Evolutionary conservation across 768 basidiomycete genomes (phyloP).

Genomic region (Amanita jacksonii): DNA sequence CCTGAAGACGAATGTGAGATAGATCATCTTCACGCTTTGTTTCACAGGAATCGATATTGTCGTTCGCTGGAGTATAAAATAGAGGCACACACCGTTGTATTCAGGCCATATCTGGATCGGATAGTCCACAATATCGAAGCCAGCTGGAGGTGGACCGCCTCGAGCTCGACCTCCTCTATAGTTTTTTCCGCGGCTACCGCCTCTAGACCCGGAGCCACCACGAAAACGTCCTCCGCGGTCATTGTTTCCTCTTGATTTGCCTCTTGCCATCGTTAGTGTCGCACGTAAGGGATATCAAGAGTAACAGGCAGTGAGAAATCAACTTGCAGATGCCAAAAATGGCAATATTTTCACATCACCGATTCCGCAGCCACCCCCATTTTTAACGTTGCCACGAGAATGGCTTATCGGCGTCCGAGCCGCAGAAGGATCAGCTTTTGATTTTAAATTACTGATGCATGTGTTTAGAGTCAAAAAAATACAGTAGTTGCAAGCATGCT

Average conservation of each 20-base stretch:
- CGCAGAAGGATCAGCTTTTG: no score
- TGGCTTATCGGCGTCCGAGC: no score
- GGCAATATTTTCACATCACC: no score
- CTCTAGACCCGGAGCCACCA: conserved; percentile 4
- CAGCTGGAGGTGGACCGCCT: conserved; percentile 10
- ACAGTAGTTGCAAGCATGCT: no score
- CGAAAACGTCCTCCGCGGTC: conserved; percentile 14
- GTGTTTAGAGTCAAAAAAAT: no score
- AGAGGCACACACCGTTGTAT: conserved; percentile 17
- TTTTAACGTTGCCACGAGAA: no score
- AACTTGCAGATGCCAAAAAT: no score
- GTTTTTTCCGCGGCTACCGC: conserved; percentile 14
- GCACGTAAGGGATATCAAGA: no score
- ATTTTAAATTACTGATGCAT: no score
- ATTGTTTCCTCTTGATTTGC: background rate
- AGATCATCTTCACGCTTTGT: background rate
- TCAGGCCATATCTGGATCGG: conserved; percentile 5
- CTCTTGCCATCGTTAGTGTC: conserved; percentile 4
- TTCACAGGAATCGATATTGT: background rate
- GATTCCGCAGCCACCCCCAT: no score
- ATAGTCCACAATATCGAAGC: conserved; percentile 15
- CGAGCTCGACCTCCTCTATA: conserved; percentile 18
- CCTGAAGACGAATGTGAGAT: conserved; percentile 2
- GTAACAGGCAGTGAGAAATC: no score
- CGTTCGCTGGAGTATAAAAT: background rate